These are phyloP conservation scores for Herpetomonas samuelpessoai DNA, from an alignment of 208 protist species.

Conservation along the genomic window DNA sequence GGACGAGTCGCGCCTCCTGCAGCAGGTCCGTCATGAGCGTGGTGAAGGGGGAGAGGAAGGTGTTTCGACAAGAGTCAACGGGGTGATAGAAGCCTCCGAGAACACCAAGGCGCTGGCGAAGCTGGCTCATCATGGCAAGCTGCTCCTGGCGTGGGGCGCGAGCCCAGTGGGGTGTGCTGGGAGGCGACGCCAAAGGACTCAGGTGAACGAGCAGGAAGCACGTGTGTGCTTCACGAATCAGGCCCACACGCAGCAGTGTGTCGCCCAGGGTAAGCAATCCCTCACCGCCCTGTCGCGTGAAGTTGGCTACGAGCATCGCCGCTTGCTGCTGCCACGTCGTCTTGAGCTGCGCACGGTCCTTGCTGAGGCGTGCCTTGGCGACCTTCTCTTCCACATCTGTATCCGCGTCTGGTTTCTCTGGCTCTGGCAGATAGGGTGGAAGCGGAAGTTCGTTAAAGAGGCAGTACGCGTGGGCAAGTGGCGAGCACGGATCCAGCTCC, in stretches of 20 bases:
- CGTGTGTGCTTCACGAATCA: constrained; percentile 62
- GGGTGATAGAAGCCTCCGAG: constrained; percentile 63
- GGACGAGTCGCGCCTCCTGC: constrained; percentile 30
- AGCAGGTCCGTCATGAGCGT: constrained; percentile 66
- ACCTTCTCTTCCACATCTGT: background rate
- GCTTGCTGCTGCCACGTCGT: constrained; percentile 54
- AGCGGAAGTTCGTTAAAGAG: constrained; percentile 78
- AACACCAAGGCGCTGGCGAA: constrained; percentile 48
- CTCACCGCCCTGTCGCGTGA: constrained; percentile 51
- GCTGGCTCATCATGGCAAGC: constrained; percentile 39
- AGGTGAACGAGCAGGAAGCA: constrained; percentile 68
- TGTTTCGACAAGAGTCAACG: constrained; percentile 31
- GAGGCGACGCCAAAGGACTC: constrained; percentile 26
- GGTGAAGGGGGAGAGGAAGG: constrained; percentile 63
- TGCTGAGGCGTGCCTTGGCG: background rate
- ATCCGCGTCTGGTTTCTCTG: background rate
- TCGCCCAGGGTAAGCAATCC: constrained; percentile 50
- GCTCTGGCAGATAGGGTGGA: constrained; percentile 35
- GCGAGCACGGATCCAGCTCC: constrained; percentile 49
- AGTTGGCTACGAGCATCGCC: constrained; percentile 58
- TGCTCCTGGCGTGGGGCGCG: constrained; percentile 47
- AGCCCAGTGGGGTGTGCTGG: too few relatives aligned
- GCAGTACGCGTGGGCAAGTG: constrained; percentile 78
- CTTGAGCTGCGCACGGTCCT: constrained; percentile 18
- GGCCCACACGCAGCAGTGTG: constrained; percentile 30